These are phyloP conservation scores for Poa annua DNA, from an alignment of 176 grass and related monocot genomes.

Conservation along the genomic window DNA sequence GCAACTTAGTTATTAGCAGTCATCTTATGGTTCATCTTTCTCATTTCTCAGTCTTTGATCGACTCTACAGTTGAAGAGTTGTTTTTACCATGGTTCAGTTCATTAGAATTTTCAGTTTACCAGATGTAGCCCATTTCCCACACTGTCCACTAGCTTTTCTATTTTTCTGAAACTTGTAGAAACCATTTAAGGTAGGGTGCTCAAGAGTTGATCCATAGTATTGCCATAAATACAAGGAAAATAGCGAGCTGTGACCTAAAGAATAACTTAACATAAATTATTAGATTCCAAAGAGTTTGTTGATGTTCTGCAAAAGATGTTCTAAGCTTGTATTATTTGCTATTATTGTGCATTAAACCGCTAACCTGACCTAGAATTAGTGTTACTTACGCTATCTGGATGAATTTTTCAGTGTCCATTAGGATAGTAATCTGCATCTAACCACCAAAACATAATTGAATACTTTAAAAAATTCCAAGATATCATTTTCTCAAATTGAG, in stretches of 20 bases:
- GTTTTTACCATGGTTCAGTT: not conserved
- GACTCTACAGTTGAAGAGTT: not conserved
- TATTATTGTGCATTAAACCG: not conserved
- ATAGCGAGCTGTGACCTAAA: not conserved
- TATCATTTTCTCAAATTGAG: not conserved
- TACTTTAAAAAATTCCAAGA: not conserved
- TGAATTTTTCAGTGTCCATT: not conserved
- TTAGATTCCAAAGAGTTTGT: not conserved
- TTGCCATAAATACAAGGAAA: conserved; percentile 9
- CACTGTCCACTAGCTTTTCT: not conserved
- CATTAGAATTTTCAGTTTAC: not conserved
- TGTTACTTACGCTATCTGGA: too few species aligned
- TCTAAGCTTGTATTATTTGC: not conserved
- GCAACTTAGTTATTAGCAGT: not conserved
- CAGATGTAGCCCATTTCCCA: not conserved
- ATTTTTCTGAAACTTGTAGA: not conserved
- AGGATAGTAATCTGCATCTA: not conserved
- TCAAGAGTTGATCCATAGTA: not conserved
- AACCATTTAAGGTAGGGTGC: not conserved
- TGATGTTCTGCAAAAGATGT: conserved; percentile 10
- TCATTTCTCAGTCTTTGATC: not conserved
- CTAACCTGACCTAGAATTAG: not conserved
- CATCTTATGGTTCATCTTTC: not conserved
- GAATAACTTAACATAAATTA: not conserved
- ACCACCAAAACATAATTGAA: not conserved